Base-by-base conservation (phyloP, 371 early-diverging fungal genomes). In the Dinochytrium kinnereticum region DNA sequence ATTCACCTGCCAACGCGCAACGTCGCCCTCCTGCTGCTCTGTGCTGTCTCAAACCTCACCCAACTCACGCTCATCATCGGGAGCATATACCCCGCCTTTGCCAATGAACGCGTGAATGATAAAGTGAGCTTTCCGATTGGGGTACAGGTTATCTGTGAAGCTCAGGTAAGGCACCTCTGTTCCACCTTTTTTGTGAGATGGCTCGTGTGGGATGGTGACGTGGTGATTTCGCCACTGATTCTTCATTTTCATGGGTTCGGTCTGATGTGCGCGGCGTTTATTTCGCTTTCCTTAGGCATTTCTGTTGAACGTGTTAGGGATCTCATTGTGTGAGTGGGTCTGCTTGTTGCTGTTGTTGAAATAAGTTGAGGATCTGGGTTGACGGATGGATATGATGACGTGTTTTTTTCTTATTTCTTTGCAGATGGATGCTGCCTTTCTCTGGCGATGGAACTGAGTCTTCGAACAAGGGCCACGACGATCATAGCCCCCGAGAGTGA, bases 11-110 rank as follows among this genome's bases (percentile, higher is more conserved):
- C 44, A 26, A 40, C 66, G 2, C 13, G 66, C 5, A 66, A 66
- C 66, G 30, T 66, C 10, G 44, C 66, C 66, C 66, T 66, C 28
- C 44, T 66, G n/a, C 66, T 66, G 7, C 66, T 66, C 40, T 66
- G 24, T 30, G 30, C 28, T 19, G 30, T 40, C 7, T 66, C n/a
- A 5, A 24, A 5, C 17, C 15, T 37, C 7, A 66, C 66, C 37
- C 44, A 40, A 10, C 28, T 66, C 7, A 33, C 44, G 7, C 15
- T 66, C 44, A 28, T 66, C 40, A 2, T 37, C n/a, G 66, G 66
- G 10, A 44, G 40, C 39, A 24, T 66, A 15, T 44, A 40, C 17
- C 66, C 44, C 10, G 13, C 19, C 19, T 36, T 31, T 36, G 5
- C 5, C 33, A 15, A 7, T 13, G 64, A 15, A 19, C 13, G 19